Evolutionary conservation across 2,329 filamentous ascomycete genomes (phyloP).

Genomic region (Huntiella moniliformis): DNA sequence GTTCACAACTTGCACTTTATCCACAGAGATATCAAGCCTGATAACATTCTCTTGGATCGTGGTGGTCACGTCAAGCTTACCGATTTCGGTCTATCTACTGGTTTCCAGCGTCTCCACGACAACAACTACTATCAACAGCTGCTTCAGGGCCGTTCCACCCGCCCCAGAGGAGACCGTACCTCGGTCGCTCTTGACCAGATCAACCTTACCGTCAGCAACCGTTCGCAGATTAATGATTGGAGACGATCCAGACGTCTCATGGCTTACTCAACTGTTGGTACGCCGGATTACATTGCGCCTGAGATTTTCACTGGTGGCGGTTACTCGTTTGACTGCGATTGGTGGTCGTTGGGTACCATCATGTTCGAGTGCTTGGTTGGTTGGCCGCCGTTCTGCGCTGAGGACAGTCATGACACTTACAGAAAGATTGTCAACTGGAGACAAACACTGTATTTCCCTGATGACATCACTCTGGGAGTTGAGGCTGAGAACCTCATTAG

Average conservation of each 20-base stretch:
- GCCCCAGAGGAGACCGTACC: conserved; percentile 50
- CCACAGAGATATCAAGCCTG: conserved; percentile 55
- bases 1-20: conserved; percentile 97
- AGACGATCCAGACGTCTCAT: conserved; percentile 59
- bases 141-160: conserved; percentile 33
- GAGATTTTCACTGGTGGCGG: conserved; percentile 55
- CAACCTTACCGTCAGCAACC: conserved; percentile 93
- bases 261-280: conserved; percentile 93
- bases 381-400: conserved; percentile 77
- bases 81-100: conserved; percentile 64
- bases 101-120: conserved; percentile 61
- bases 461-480: conserved; percentile 71
- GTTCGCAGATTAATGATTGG: conserved; percentile 80
- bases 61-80: conserved; percentile 66
- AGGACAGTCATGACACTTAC: conserved; percentile 94
- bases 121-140: conserved; percentile 63
- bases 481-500: conserved; percentile 87
- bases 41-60: conserved; percentile 61
- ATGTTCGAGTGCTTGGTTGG: conserved; percentile 74
- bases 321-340: conserved; percentile 63
- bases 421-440: conserved; percentile 99
- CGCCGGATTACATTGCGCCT: conserved; percentile 75
- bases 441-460: conserved; percentile 86
- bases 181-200: conserved; percentile 96
- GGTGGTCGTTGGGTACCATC: conserved; percentile 69